Conservation (phyloP, 2,329 filamentous ascomycete species). For the Zasmidium cellare region DNA sequence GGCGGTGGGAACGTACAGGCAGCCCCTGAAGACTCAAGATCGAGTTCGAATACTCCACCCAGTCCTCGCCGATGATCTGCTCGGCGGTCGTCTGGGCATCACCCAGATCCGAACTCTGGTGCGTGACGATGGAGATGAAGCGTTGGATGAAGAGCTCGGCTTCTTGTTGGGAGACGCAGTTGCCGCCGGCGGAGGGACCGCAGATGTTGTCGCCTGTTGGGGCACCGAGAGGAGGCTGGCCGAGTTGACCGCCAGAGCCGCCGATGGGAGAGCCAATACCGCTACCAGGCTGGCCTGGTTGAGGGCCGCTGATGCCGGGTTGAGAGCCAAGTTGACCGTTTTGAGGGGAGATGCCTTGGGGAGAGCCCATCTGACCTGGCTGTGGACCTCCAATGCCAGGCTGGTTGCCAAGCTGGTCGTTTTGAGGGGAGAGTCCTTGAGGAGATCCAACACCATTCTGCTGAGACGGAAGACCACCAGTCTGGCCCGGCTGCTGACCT, state of each 20-base stretch:
- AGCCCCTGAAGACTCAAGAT: slow-evolving; percentile 15
- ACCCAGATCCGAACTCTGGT: background rate
- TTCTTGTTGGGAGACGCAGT: slow-evolving; percentile 15
- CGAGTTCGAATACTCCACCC: slow-evolving; percentile 15
- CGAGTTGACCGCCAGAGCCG: background rate
- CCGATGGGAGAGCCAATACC: background rate
- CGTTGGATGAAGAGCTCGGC: slow-evolving; percentile 10
- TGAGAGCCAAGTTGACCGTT: background rate
- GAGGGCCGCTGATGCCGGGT: background rate
- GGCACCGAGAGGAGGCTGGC: background rate
- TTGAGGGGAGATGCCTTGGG: too few relatives aligned
- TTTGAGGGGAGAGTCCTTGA: too few relatives aligned
- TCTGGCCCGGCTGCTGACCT: too few relatives aligned
- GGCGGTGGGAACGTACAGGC: background rate
- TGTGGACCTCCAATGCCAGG: too few relatives aligned
- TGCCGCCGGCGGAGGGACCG: background rate
- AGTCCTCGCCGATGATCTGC: slow-evolving; percentile 16
- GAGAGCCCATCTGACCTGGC: too few relatives aligned
- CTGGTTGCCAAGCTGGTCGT: background rate
- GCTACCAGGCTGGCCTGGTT: background rate
- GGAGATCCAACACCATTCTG: too few relatives aligned
- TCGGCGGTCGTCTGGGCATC: slow-evolving; percentile 9
- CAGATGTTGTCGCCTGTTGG: background rate
- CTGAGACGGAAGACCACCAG: too few relatives aligned
- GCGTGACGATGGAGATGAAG: slow-evolving; percentile 12